A percentile compares a stretch with the other conserved stretches of the same genome.
These are phyloP conservation scores for Cyberlindnera euphorbiiphila DNA, from an alignment of 805 yeast species.

Conservation along the genomic window DNA sequence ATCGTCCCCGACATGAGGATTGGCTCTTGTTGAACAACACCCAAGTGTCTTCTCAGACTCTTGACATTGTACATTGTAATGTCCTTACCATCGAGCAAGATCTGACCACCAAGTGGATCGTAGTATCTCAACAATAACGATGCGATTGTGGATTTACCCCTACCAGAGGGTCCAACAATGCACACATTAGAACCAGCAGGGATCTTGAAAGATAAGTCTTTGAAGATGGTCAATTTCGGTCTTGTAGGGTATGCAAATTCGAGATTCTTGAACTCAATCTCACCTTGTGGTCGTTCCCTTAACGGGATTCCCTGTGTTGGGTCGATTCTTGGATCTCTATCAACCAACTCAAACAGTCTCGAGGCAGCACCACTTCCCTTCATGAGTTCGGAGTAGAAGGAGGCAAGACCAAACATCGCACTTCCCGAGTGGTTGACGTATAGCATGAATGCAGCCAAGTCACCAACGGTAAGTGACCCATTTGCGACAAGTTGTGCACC, in stretches of 20 bases:
- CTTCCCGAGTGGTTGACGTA: constrained; percentile 93
- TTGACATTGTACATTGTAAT: constrained; percentile 45
- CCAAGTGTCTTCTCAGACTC: constrained; percentile 53
- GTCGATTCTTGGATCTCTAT: constrained; percentile 65
- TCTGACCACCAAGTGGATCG: constrained; percentile 41
- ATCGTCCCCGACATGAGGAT: constrained; percentile 77
- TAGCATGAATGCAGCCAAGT: constrained; percentile 88
- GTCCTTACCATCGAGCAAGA: constrained; percentile 49
- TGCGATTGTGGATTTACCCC: constrained; percentile 84
- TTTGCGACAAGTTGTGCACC: constrained; percentile 80
- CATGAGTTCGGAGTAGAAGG: constrained; percentile 93
- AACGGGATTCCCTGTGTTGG: constrained; percentile 58
- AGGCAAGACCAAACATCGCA: constrained; percentile 87
- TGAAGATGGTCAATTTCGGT: constrained; percentile 56
- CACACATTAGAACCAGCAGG: constrained; percentile 60
- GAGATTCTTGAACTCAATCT: constrained; percentile 61
- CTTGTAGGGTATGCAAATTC: constrained; percentile 86
- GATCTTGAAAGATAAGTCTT: constrained; percentile 45
- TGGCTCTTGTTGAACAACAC: constrained; percentile 79
- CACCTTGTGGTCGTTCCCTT: constrained; percentile 34
- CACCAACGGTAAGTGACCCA: constrained; percentile 82
- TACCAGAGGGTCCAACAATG: constrained; percentile 83
- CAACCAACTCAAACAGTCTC: constrained; percentile 82
- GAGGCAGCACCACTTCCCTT: constrained; percentile 97
- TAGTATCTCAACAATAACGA: constrained; percentile 57